These are phyloP conservation scores for Penicillium occitanis DNA, from an alignment of 2,329 filamentous ascomycete species.

Conservation along the genomic window DNA sequence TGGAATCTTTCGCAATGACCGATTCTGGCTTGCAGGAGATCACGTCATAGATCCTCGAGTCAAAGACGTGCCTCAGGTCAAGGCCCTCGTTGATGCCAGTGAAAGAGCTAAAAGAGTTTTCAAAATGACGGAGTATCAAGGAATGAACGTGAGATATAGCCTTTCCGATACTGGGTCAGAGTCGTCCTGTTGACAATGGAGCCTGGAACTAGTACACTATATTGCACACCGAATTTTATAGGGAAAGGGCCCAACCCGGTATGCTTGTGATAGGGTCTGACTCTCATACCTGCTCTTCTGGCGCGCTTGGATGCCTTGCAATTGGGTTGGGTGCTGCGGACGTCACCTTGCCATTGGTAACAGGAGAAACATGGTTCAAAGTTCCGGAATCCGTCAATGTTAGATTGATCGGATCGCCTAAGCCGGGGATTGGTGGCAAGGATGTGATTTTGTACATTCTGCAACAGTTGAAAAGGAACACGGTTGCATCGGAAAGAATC, in stretches of 20 bases:
- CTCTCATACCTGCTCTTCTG: slow-evolving; percentile 50
- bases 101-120: slow-evolving; percentile 42
- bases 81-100: slow-evolving; percentile 38
- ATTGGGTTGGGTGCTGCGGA: slow-evolving; percentile 51
- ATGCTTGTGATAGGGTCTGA: slow-evolving; percentile 48
- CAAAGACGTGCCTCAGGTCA: slow-evolving; percentile 37
- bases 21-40: slow-evolving; percentile 53
- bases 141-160: slow-evolving; percentile 34
- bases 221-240: slow-evolving; percentile 50
- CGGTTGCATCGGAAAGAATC: slow-evolving; percentile 46
- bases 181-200: neutral
- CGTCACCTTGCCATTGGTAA: slow-evolving; percentile 47
- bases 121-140: slow-evolving; percentile 48
- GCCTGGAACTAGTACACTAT: slow-evolving; percentile 37
- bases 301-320: slow-evolving; percentile 43
- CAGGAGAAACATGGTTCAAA: slow-evolving; percentile 51
- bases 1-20: slow-evolving; percentile 51
- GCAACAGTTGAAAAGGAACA: slow-evolving; percentile 47
- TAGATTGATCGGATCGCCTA: slow-evolving; percentile 39
- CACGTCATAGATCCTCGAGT: slow-evolving; percentile 51
- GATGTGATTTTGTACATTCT: slow-evolving; percentile 50
- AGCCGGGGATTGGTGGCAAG: slow-evolving; percentile 45
- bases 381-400: slow-evolving; percentile 47
- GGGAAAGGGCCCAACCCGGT: slow-evolving; percentile 48
- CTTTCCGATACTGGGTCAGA: neutral